phyloP scores from a whole-genome alignment of 2,329 filamentous ascomycete species.

The Colletotrichum sp. region DNA sequence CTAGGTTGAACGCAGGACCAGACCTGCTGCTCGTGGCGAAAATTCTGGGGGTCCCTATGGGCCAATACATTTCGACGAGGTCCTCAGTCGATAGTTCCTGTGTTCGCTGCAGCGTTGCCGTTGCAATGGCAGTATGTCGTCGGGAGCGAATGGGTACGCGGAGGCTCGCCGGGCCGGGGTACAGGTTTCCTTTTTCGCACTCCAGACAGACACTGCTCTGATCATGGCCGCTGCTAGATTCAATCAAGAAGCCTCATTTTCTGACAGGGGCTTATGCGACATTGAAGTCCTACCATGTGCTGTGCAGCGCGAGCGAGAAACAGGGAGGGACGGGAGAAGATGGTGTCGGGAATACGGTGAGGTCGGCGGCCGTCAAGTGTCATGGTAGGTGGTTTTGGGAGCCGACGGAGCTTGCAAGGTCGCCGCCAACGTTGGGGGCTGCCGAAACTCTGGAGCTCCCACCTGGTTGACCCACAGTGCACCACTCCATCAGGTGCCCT shows the following conservation, averaged over 20 bases:
- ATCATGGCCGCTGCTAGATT: conserved; percentile 15
- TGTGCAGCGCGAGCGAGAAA: not conserved
- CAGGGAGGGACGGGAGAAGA: not conserved
- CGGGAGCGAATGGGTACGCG: not conserved
- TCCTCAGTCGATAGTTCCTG: not conserved
- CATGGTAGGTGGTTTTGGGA: not conserved
- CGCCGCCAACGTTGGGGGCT: not conserved
- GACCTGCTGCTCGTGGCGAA: conserved; percentile 78
- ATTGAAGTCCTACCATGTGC: not conserved
- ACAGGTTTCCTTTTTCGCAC: conserved; percentile 1
- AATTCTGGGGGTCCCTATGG: conserved; percentile 82
- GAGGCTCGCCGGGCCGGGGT: not conserved
- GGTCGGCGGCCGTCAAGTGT: not conserved
- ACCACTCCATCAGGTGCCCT: too few species aligned
- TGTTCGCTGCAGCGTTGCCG: not conserved
- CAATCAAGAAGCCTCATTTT: not conserved
- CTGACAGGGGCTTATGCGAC: not conserved
- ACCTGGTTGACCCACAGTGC: not conserved
- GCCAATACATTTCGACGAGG: conserved; percentile 80
- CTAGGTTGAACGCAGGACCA: conserved; percentile 52
- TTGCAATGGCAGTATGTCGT: conserved; percentile 1
- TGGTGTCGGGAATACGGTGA: not conserved
- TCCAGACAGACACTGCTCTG: not conserved
- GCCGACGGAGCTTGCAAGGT: not conserved
- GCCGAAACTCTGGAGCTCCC: not conserved